Base-by-base conservation (phyloP, 768 basidiomycete species). In the Udeniomyces megalosporus region DNA sequence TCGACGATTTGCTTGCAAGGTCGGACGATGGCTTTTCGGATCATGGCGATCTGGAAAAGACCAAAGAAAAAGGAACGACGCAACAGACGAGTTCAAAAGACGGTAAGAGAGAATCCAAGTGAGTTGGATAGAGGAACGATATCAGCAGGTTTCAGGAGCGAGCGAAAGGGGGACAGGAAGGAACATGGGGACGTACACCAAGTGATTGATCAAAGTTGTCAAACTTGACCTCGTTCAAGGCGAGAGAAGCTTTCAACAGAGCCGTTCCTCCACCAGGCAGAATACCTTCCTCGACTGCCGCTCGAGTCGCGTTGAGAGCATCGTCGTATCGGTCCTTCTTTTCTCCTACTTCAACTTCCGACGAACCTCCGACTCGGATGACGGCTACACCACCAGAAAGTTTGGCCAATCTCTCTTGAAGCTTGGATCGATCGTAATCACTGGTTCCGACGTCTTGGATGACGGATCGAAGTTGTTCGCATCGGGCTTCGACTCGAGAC, bases 231-330 rank as follows among this genome's bases (percentile, higher is more conserved):
- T 83, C 78, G 69, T 81, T 81, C 42, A 84, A 69, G 22, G 65
- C 63, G 46, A 69, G 66, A 31, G 74, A 75, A 2, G 74, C 74
- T 64, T 69, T 69, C 71, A 95, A 81, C 26, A 95, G 81, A 29
- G 93, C 92, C 34, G 88, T 84, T 42, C 63, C 63, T 59, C 93
- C 93, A 48, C 93, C 93, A 57, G 93, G 93, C 35, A 97, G 84
- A 70, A 96, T 95, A 71, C 93, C 93, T 75, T 99, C 92, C 76
- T 96, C 93, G 32, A 97, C 93, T 49, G 93, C 91, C 28, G 93
- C 93, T 45, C 93, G 85, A 4, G 93, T 97, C n/a, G 92, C 91
- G 74, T 95, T 95, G 51, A 96, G 80, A 1, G 92, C 92, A 71
- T 70, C 69, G 68, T 96, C 92, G 71, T 95, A 96, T 42, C 92